Evolutionary conservation across 768 basidiomycete species (phyloP), one percentile per base, ranked within the genome.

Genomic region (Hypholoma sublateritium): DNA sequence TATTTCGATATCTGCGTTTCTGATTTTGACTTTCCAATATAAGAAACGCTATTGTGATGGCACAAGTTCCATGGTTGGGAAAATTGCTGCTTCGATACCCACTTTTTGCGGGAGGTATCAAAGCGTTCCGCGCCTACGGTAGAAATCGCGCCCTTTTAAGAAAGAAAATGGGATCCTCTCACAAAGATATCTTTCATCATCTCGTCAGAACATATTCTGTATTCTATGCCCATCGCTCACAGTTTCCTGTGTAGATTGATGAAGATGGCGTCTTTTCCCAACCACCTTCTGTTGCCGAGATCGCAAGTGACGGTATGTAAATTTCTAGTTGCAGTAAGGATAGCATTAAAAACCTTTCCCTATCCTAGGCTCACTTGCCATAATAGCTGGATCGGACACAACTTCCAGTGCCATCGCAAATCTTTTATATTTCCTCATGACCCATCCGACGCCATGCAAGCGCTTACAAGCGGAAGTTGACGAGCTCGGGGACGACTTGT

Each of bases 41-140:
- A 47, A 62, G 65, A 51, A 67, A 71, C 55, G 75, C 77, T 4
- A 68, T 80, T 7, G 67, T 80, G 55, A 71, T 80, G 67, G 72
- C 73, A 11, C 67, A 69, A 25, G 59, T 69, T 19, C 67, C 67
- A 3, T 69, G 67, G 67, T 28, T 69, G 8, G 67, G 63, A 12
- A 51, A 53, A 51, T 39, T 66, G 13, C 59, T 57, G 28, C 37
- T 65, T 5, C 48, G 55, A 11, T 57, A 67, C 46, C 64, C 65
- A 28, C 50, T 56, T 6, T 63, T 67, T 49, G 64, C 61, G 9
- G 44, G 47, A 11, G 63, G 60, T 34, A 28, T 67, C 39, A 65
- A 65, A 48, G 66, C 63, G 3, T 66, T 69, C 59, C 62, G 66
- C 36, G 58, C 61, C 0, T 62, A 69, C 51, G 67, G 69, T 11